Evolutionary conservation across 208 protist genomes (phyloP).

Genomic region (Herpetomonas samuelpessoai): DNA sequence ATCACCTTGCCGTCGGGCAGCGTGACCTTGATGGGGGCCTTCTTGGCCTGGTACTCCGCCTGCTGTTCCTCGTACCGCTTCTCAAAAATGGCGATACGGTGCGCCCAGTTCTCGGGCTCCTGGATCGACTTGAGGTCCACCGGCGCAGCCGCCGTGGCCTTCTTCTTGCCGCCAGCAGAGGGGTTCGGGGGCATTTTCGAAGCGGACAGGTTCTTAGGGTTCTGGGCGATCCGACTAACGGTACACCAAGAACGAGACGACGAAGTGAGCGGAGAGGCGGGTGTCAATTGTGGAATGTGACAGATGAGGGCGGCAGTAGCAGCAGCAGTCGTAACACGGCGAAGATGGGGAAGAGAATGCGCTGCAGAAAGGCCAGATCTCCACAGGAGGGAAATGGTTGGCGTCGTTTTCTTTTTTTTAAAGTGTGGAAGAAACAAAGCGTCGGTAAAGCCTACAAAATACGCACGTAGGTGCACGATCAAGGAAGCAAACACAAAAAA

Average conservation of each 20-base stretch:
- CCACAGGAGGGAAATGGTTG: not conserved
- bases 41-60: constrained; percentile 52
- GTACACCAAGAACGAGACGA: too few species aligned
- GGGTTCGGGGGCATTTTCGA: not conserved
- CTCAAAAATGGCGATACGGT: constrained; percentile 75
- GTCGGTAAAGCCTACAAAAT: too few species aligned
- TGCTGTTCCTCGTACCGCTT: constrained; percentile 72
- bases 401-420: not conserved
- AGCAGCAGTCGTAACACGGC: too few species aligned
- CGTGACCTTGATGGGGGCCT: constrained; percentile 93
- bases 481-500: too few species aligned
- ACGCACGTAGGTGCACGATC: too few species aligned
- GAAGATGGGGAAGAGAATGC: not conserved
- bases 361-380: not conserved
- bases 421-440: too few species aligned
- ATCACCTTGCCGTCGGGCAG: constrained; percentile 94
- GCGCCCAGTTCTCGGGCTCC: constrained; percentile 67
- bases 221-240: too few species aligned
- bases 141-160: constrained; percentile 17
- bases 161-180: constrained; percentile 45
- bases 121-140: constrained; percentile 63
- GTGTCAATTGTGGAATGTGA: too few species aligned
- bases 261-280: too few species aligned
- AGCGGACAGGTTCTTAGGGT: too few species aligned
- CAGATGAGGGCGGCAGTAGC: too few species aligned